Evolutionary conservation across 2,329 filamentous ascomycete species (phyloP), one percentile per base, ranked within the genome.

Genomic region (Lizonia empirigonia): DNA sequence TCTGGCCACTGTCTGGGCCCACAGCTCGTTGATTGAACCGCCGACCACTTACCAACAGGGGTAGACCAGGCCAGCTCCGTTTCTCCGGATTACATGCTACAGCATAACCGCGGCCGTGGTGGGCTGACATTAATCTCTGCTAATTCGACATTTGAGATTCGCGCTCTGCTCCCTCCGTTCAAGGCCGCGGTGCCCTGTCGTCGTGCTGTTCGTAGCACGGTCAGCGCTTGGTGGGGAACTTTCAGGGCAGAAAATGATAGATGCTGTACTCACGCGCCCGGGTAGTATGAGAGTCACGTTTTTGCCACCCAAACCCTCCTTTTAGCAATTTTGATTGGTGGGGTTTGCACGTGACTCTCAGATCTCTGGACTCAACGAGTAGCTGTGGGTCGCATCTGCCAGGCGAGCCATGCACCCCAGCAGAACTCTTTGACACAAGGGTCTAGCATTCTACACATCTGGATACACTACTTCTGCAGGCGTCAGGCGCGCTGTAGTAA

Each of bases 1-100:
- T 47, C 45, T 59, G 51, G 53, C 48, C 59, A 65, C 64, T 67
- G 67, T 65, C 61, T 66, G 59, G 67, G 55, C 59, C 65, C 66
- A 61, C 63, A 49, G 50, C 50, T 53, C 40, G 24, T 54, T 44
- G 34, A 42, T 47, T 39, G 37, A 51, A 42, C 52, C 50, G 54
- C 40, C 50, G 41, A 45, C 56, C 58, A 55, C 45, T 53, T 26
- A 52, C 59, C 55, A 60, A 57, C 58, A 33, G 53, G 60, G 51
- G 36, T 53, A 50, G 41, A 47, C 35, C 51, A 55, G 41, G 37
- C 57, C 23, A 15, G 41, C 60, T 65, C 61, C 62, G 56, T 64
- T 64, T 56, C 62, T 65, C 62, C 62, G 62, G 57, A 61, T 62
- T 47, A 55, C 58, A 42, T 49, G 47, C 49, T 53, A 46, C 32